These are phyloP conservation scores for Paraurostyla sp. DNA, from an alignment of 73 alveolate genomes.

Conservation along the genomic window DNA sequence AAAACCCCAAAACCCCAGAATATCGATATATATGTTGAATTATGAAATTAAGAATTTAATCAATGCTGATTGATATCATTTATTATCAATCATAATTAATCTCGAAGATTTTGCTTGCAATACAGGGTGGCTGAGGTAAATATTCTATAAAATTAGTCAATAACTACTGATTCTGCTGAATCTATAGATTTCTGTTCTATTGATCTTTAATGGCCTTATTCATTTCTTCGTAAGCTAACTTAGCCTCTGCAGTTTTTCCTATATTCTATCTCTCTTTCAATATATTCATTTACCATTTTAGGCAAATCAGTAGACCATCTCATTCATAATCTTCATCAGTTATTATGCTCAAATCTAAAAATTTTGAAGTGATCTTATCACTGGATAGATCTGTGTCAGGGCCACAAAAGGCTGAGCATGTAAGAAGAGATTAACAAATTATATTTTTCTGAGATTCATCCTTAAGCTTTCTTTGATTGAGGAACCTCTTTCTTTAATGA, in stretches of 20 bases:
- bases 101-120: too few species aligned
- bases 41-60: too few species aligned
- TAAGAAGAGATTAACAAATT: conserved; percentile 20
- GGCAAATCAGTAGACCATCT: conserved; percentile 41
- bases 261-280: conserved; percentile 9
- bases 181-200: too few species aligned
- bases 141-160: too few species aligned
- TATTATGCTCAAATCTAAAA: conserved; percentile 20
- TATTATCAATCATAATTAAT: too few species aligned
- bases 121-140: too few species aligned
- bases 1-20: too few species aligned
- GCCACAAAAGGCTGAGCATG: conserved; percentile 34
- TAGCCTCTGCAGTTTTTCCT: not conserved
- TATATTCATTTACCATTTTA: conserved; percentile 50
- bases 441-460: not conserved
- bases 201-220: not conserved
- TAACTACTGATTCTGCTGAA: too few species aligned
- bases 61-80: too few species aligned
- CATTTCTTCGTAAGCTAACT: not conserved
- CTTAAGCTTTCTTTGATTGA: not conserved
- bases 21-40: too few species aligned
- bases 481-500: conserved; percentile 16
- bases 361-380: conserved; percentile 2
- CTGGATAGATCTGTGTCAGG: conserved; percentile 31
- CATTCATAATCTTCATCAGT: conserved; percentile 51